Conservation (phyloP, 1,139 yeast genomes). For the Zygoascus meyerae region DNA sequence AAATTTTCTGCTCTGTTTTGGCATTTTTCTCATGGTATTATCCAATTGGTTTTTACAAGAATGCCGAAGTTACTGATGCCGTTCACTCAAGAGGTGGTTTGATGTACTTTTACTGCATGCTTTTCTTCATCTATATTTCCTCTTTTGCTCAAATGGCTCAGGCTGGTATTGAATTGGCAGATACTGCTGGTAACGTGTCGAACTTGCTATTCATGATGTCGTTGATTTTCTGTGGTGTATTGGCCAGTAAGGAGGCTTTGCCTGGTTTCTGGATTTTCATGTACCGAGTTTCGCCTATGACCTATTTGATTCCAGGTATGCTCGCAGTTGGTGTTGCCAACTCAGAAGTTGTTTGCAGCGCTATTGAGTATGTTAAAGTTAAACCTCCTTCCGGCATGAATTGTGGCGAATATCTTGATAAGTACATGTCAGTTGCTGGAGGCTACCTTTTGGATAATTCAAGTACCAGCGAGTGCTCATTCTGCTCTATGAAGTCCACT, state of each 20-base stretch:
- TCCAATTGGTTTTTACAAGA: constrained; percentile 54
- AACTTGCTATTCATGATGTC: constrained; percentile 60
- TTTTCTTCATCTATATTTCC: constrained; percentile 55
- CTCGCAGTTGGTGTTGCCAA: constrained; percentile 49
- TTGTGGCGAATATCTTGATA: constrained; percentile 48
- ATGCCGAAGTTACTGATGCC: constrained; percentile 42
- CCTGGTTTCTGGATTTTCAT: constrained; percentile 66
- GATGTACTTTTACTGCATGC: constrained; percentile 52
- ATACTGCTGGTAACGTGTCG: constrained; percentile 67
- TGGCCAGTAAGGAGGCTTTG: constrained; percentile 54
- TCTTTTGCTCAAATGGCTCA: constrained; percentile 61
- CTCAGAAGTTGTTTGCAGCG: constrained; percentile 49
- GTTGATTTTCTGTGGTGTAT: constrained; percentile 77
- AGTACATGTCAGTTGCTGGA: constrained; percentile 35
- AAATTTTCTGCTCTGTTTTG: constrained; percentile 55
- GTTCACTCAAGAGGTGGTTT: constrained; percentile 58
- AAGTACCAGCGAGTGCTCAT: constrained; percentile 51
- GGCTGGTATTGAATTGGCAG: constrained; percentile 60
- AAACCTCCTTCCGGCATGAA: constrained; percentile 56
- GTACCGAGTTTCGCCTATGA: constrained; percentile 66
- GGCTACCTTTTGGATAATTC: constrained; percentile 55
- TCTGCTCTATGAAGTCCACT: constrained; percentile 50
- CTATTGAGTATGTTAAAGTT: constrained; percentile 46
- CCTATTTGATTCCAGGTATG: constrained; percentile 59
- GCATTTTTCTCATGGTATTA: constrained; percentile 74